Percentiles rank a stretch among this genome's conserved stretches.
Conservation (phyloP, 2,329 filamentous ascomycete genomes). For the Penicillium sumatraense region DNA sequence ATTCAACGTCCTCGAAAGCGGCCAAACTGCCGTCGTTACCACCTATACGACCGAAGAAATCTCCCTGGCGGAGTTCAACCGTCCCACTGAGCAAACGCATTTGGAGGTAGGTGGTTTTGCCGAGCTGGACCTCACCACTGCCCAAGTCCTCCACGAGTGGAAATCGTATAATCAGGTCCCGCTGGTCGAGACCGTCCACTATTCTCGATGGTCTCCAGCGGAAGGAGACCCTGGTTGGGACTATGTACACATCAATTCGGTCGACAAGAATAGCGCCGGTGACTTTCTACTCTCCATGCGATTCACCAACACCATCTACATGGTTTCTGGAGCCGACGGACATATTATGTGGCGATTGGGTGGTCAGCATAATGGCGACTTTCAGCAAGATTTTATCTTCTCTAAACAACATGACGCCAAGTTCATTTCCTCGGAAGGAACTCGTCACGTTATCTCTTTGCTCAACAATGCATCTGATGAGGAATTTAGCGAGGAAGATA, state of each 20-base stretch:
- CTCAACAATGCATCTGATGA: constrained; percentile 42
- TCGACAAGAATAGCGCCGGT: constrained; percentile 43
- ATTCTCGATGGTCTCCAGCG: constrained; percentile 8
- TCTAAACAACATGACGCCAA: constrained; percentile 44
- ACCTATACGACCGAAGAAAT: constrained; percentile 27
- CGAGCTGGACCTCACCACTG: constrained; percentile 38
- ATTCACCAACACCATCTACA: constrained; percentile 44
- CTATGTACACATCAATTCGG: constrained; percentile 45
- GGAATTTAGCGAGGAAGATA: constrained; percentile 27
- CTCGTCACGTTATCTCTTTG: constrained; percentile 37
- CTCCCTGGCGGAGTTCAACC: constrained; percentile 28
- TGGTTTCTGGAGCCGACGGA: constrained; percentile 40
- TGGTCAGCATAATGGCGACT: constrained; percentile 33
- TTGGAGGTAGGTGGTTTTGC: constrained; percentile 37
- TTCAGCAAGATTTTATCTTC: constrained; percentile 38
- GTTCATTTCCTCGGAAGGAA: constrained; percentile 34
- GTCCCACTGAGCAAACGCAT: constrained; percentile 29
- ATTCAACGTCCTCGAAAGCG: constrained; percentile 39
- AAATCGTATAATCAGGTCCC: constrained; percentile 35
- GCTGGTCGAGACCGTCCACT: constrained; percentile 28
- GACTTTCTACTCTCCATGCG: constrained; percentile 46
- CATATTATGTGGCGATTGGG: constrained; percentile 44
- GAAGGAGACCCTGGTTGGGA: constrained; percentile 35
- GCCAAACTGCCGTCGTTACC: constrained; percentile 35
- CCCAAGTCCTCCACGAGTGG: constrained; percentile 40